These are phyloP conservation scores for Starmerella stigmatis DNA, from an alignment of 805 yeast species.

Conservation along the genomic window DNA sequence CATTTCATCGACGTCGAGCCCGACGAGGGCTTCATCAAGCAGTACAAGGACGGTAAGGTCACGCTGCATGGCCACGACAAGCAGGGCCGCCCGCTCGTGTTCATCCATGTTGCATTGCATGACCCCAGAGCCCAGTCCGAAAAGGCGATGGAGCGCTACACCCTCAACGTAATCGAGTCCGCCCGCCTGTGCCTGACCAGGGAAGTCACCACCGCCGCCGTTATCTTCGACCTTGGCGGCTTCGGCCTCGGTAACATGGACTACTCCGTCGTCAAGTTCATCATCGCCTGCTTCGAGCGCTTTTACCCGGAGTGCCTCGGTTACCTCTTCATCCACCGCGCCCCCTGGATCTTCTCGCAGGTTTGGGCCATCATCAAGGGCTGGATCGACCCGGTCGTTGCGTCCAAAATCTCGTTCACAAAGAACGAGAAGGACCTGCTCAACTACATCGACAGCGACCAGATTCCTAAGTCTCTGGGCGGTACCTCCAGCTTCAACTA, in stretches of 20 bases:
- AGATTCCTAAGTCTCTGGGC: constrained; percentile 63
- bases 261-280: constrained; percentile 78
- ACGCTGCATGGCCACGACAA: constrained; percentile 64
- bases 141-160: constrained; percentile 64
- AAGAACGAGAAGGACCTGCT: constrained; percentile 56
- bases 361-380: constrained; percentile 87
- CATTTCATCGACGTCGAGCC: constrained; percentile 39
- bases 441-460: constrained; percentile 46
- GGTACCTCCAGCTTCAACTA: constrained; percentile 55
- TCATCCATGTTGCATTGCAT: constrained; percentile 71
- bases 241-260: constrained; percentile 91
- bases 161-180: constrained; percentile 67
- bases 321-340: constrained; percentile 72
- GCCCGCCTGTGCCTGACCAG: constrained; percentile 65
- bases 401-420: constrained; percentile 79
- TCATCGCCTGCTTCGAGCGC: constrained; percentile 83
- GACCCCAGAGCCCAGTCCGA: constrained; percentile 54
- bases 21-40: constrained; percentile 38
- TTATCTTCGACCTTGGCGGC: constrained; percentile 76
- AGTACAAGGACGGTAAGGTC: constrained; percentile 59
- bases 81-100: constrained; percentile 65
- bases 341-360: constrained; percentile 94
- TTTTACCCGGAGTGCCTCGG: constrained; percentile 94
- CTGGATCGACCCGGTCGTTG: constrained; percentile 96
- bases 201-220: constrained; percentile 68